Evolutionary conservation across 2,329 filamentous ascomycete genomes (phyloP).

Genomic region (Fusarium sp.): DNA sequence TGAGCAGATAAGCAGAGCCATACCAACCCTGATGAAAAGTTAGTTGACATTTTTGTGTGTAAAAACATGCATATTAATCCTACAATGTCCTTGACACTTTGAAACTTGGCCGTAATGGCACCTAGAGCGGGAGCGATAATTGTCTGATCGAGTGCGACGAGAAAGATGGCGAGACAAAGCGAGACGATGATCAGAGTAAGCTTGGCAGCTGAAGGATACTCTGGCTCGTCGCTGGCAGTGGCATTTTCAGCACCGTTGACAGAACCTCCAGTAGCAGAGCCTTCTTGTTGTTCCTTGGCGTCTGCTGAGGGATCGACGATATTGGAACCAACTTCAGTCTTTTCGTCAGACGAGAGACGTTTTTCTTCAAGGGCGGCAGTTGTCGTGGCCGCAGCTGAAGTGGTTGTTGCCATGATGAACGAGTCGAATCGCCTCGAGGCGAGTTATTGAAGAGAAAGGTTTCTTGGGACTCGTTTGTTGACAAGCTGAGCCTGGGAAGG

Average conservation of each 20-base stretch:
- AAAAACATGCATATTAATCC: constrained; percentile 7
- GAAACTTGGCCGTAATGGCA: constrained; percentile 61
- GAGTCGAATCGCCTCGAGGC: background rate
- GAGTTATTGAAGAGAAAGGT: background rate
- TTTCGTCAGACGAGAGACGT: constrained; percentile 46
- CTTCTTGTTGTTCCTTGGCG: constrained; percentile 22
- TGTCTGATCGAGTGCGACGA: constrained; percentile 64
- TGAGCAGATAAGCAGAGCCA: constrained; percentile 62
- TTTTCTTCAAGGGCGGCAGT: constrained; percentile 35
- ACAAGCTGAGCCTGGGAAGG: no score
- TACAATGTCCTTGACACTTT: constrained; percentile 60
- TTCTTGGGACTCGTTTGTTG: background rate
- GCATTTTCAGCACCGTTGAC: background rate
- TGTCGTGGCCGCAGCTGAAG: constrained; percentile 26
- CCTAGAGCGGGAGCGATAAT: constrained; percentile 65
- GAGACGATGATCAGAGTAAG: constrained; percentile 57
- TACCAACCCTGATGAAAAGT: constrained; percentile 58
- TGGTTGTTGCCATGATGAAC: constrained; percentile 27
- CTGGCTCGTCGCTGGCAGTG: constrained; percentile 15
- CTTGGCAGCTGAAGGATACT: constrained; percentile 56
- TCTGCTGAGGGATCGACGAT: constrained; percentile 32
- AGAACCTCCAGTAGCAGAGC: constrained; percentile 9
- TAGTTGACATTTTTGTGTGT: constrained; percentile 1
- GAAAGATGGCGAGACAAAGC: constrained; percentile 60
- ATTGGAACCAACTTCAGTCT: constrained; percentile 47